Evolutionary conservation across 768 basidiomycete genomes (phyloP).

Genomic region (Boletus rubroflammeus): DNA sequence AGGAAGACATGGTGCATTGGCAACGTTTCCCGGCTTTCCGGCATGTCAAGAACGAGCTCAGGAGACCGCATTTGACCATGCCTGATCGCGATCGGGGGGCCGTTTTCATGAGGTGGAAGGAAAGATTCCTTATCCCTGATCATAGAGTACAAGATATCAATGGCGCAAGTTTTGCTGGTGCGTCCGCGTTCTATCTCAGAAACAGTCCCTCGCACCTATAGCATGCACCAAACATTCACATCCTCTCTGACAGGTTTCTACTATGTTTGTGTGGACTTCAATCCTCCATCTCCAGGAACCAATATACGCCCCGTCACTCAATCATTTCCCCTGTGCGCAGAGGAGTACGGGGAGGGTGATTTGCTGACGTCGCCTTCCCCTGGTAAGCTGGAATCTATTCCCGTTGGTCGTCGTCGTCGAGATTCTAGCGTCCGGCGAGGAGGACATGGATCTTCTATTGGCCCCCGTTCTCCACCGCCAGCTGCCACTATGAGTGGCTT

Average conservation of each 20-base stretch:
- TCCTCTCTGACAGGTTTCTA: conserved; percentile 66
- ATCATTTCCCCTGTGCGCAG: conserved; percentile 32
- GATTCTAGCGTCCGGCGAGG: conserved; percentile 46
- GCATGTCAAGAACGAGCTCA: conserved; percentile 74
- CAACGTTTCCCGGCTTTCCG: conserved; percentile 88
- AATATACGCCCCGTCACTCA: conserved; percentile 34
- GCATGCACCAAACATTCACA: conserved; percentile 16
- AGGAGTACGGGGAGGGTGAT: conserved; percentile 27
- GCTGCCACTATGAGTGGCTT: conserved; percentile 83
- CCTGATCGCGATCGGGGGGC: conserved; percentile 72
- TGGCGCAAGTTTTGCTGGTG: conserved; percentile 93
- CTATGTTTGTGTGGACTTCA: conserved; percentile 92
- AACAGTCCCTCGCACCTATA: background rate
- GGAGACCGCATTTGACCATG: conserved; percentile 75
- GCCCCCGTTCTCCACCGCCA: conserved; percentile 44
- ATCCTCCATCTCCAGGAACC: conserved; percentile 49
- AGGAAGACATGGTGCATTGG: conserved; percentile 95
- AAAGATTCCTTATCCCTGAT: conserved; percentile 93
- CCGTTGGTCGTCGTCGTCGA: conserved; percentile 36
- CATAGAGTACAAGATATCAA: conserved; percentile 91
- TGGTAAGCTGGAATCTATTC: conserved; percentile 37
- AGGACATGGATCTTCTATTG: conserved; percentile 46
- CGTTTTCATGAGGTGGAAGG: conserved; percentile 97
- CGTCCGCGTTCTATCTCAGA: conserved; percentile 25
- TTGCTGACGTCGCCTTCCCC: conserved; percentile 30